phyloP scores from a whole-genome alignment of 2,329 filamentous ascomycete genomes.

The Phyllosticta capitalensis region DNA sequence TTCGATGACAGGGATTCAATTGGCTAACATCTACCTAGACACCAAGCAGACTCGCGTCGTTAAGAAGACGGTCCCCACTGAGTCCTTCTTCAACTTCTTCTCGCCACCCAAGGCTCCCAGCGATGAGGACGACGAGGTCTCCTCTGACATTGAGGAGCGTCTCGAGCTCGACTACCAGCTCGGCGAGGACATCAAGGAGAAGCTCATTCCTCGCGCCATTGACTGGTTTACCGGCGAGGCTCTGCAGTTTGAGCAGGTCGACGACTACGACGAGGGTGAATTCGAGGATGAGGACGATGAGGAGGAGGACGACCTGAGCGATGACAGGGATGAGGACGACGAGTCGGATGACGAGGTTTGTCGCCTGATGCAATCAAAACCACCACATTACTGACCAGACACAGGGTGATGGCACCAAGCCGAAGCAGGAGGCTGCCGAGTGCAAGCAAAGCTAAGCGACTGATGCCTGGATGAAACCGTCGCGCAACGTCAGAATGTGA shows the following conservation, averaged over 20 bases:
- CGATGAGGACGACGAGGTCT: conserved; percentile 65
- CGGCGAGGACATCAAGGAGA: conserved; percentile 99
- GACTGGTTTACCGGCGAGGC: conserved; percentile 99
- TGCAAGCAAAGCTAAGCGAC: conserved; percentile 35
- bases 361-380: not conserved
- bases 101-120: conserved; percentile 80
- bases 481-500: conserved; percentile 1
- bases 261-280: conserved; percentile 72
- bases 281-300: conserved; percentile 90
- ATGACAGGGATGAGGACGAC: conserved; percentile 68
- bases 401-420: conserved; percentile 34
- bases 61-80: conserved; percentile 97
- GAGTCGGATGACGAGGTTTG: conserved; percentile 30
- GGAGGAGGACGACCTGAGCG: conserved; percentile 76
- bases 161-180: conserved; percentile 98
- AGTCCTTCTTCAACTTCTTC: conserved; percentile 98
- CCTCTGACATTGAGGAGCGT: conserved; percentile 90
- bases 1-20: conserved; percentile 87
- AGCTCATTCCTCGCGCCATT: conserved; percentile 94
- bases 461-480: not conserved
- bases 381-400: not conserved
- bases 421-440: conserved; percentile 36
- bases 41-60: conserved; percentile 98
- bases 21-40: conserved; percentile 45
- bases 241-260: conserved; percentile 88